Conservation (phyloP, 108 stramenopile genomes). For the Phaeodactylum tricornutum region DNA sequence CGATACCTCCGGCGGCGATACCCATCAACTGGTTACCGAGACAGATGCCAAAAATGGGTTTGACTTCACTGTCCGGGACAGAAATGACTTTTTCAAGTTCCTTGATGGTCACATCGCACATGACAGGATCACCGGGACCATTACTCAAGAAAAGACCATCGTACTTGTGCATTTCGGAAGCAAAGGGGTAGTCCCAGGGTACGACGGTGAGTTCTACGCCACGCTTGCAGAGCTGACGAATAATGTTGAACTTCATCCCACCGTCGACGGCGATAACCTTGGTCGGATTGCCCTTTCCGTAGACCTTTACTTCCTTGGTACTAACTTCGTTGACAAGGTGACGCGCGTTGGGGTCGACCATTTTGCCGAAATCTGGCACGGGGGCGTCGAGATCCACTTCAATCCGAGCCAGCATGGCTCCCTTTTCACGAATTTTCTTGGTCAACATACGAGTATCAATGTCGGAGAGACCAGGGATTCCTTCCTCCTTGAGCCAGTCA, state of each 20-base stretch:
- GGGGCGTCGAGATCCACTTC: constrained; percentile 66
- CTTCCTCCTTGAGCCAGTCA: constrained; percentile 94
- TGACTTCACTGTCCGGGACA: constrained; percentile 67
- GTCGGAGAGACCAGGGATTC: constrained; percentile 87
- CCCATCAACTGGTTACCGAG: constrained; percentile 96
- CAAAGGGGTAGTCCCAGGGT: constrained; percentile 90
- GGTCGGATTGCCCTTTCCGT: constrained; percentile 83
- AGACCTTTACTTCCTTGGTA: constrained; percentile 65
- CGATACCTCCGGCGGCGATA: constrained; percentile 88
- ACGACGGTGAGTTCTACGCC: constrained; percentile 94
- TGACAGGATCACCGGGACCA: constrained; percentile 96
- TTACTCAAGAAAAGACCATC: constrained; percentile 97
- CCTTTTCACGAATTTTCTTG: constrained; percentile 94
- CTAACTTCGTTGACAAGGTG: constrained; percentile 94
- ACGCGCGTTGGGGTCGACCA: constrained; percentile 80
- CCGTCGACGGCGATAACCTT: constrained; percentile 94
- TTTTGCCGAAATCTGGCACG: constrained; percentile 29
- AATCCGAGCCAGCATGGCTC: constrained; percentile 87
- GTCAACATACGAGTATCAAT: constrained; percentile 95
- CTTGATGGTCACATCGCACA: constrained; percentile 77
- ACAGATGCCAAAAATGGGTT: constrained; percentile 98
- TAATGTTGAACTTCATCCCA: constrained; percentile 99
- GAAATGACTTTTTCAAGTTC: constrained; percentile 65
- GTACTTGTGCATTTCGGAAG: constrained; percentile 70
- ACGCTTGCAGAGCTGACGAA: constrained; percentile 86